Evolutionary conservation across 805 yeast species (phyloP).

Genomic region (Ogataea trehalophila): DNA sequence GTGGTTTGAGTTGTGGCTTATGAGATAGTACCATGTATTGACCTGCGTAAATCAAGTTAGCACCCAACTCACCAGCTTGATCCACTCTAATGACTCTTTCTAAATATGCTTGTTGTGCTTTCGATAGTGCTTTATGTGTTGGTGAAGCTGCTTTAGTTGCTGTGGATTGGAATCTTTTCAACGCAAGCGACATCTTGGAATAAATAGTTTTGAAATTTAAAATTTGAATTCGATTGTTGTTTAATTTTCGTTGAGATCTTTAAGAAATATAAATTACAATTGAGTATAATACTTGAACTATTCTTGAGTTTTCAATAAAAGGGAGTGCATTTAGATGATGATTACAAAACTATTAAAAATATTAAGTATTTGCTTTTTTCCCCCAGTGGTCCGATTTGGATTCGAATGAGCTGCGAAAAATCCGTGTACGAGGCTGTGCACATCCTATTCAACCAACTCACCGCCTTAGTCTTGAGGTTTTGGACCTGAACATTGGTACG

Average conservation of each 20-base stretch:
- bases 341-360: neutral
- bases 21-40: constrained; percentile 73
- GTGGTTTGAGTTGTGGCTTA: constrained; percentile 71
- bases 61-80: constrained; percentile 98
- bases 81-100: constrained; percentile 84
- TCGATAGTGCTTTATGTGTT: constrained; percentile 25
- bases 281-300: too few relatives aligned
- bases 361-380: neutral
- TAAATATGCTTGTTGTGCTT: constrained; percentile 64
- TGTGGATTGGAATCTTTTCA: constrained; percentile 18
- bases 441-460: neutral
- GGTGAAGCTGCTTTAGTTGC: constrained; percentile 11
- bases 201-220: neutral
- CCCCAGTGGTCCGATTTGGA: neutral
- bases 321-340: too few relatives aligned
- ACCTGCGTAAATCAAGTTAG: constrained; percentile 88
- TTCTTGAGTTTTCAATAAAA: too few relatives aligned
- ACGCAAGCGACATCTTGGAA: constrained; percentile 8
- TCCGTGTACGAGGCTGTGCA: neutral
- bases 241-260: too few relatives aligned
- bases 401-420: too few relatives aligned
- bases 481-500: constrained; percentile 26
- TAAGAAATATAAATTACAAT: neutral
- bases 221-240: neutral
- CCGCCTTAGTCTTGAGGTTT: constrained; percentile 11